Evolutionary conservation across 2,329 filamentous ascomycete species (phyloP).

Genomic region (Ceratocystis smalleyi): DNA sequence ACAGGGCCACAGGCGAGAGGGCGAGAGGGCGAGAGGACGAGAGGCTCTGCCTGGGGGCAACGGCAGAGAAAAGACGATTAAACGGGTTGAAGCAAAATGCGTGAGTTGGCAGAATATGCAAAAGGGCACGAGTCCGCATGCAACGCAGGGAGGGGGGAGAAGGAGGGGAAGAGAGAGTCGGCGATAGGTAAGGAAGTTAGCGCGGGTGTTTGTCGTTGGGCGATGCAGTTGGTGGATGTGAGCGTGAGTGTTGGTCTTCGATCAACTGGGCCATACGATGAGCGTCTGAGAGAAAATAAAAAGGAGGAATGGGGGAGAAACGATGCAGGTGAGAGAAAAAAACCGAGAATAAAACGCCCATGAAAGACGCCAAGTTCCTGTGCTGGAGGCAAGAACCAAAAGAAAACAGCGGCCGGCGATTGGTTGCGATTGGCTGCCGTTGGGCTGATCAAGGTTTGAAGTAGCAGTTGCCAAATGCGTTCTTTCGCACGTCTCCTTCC

Average conservation of each 20-base stretch:
- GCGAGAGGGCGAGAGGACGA: no score
- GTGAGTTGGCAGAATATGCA: slow-evolving; percentile 2
- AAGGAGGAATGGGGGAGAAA: no score
- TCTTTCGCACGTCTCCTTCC: neutral
- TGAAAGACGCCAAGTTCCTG: neutral
- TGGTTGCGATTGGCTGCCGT: neutral
- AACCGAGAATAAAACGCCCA: no score
- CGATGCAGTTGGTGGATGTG: neutral
- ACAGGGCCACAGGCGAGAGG: no score
- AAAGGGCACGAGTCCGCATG: neutral
- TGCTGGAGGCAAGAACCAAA: neutral
- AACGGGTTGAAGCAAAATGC: neutral
- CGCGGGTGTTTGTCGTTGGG: neutral
- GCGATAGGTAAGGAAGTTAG: neutral
- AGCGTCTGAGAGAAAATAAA: no score
- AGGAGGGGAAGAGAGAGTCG: neutral
- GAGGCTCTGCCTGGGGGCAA: no score
- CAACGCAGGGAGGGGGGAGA: neutral
- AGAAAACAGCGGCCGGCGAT: neutral
- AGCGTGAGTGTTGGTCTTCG: neutral
- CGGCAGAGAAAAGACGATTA: no score
- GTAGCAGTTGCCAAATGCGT: slow-evolving; percentile 3
- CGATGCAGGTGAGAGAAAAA: neutral
- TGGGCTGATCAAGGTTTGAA: neutral
- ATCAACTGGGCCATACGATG: no score